phyloP scores from a whole-genome alignment of 2,329 filamentous ascomycete genomes.

The Aspergillus sp. region DNA sequence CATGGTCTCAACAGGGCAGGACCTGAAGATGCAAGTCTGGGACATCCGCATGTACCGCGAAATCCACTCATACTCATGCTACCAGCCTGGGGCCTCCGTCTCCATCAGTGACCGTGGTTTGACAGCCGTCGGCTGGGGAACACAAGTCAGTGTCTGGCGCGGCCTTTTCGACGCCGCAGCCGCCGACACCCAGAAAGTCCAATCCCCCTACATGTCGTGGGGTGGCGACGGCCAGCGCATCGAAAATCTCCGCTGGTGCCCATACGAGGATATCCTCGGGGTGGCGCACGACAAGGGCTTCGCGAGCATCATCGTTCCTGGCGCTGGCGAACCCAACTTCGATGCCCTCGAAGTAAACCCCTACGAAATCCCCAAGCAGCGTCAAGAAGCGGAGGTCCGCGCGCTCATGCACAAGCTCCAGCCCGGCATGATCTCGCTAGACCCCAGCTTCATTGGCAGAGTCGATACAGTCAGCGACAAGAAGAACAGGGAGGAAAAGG shows the following conservation, averaged over 20 bases:
- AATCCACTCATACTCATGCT: constrained; percentile 83
- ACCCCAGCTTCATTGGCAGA: constrained; percentile 88
- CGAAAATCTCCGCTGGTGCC: constrained; percentile 85
- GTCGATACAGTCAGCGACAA: constrained; percentile 78
- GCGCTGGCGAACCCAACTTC: constrained; percentile 95
- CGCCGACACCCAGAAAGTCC: constrained; percentile 72
- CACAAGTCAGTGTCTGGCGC: constrained; percentile 85
- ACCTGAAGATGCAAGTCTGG: constrained; percentile 91
- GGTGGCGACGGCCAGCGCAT: constrained; percentile 80
- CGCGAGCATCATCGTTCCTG: constrained; percentile 84
- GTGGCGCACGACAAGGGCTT: constrained; percentile 83
- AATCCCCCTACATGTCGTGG: constrained; percentile 91
- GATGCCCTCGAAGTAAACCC: constrained; percentile 93
- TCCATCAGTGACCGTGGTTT: constrained; percentile 86
- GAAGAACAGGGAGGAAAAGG: constrained; percentile 72
- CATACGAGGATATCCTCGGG: constrained; percentile 89
- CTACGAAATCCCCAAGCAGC: constrained; percentile 88
- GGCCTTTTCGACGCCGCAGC: constrained; percentile 76
- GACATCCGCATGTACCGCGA: constrained; percentile 93
- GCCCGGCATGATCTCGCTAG: constrained; percentile 94
- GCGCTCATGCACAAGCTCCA: constrained; percentile 88
- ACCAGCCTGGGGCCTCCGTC: constrained; percentile 77
- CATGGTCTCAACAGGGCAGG: constrained; percentile 92
- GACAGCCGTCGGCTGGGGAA: constrained; percentile 88
- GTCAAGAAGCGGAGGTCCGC: constrained; percentile 90